Evolutionary conservation across 176 grass and related monocot species (phyloP), one percentile per base, ranked within the genome.

Genomic region (Oryza punctata): DNA sequence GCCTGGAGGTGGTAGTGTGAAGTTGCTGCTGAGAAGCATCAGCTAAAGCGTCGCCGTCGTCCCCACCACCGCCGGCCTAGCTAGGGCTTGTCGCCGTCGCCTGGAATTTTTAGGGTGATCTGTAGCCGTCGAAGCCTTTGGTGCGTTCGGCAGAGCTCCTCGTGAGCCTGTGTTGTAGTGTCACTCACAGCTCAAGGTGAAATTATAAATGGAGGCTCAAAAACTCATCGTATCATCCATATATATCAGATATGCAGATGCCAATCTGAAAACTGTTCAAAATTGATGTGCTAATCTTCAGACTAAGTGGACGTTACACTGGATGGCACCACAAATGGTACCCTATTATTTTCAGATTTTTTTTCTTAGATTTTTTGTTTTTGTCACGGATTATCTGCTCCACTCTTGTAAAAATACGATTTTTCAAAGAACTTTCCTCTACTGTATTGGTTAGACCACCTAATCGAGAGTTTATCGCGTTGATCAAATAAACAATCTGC

Each of bases 31-130:
- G 79, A 47, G 65, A 77, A 12, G 72, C 26, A 73, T 37, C 26
- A 27, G 45, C 33, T 50, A 52, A 77, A 74, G 77, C 74, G 73
- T 63, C 80, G 35, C 25, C 68, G 67, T 38, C 32, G 60, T 0
- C 69, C 76, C 87, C 87, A 80, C 87, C 69, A 63, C 76, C 82
- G 77, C 87, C 82, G 87, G 82, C 82, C 87, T 85, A 89, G 77
- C 81, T 79, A 85, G 76, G 76, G 81, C 76, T 81, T 85, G 82
- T 81, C 81, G 65, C 87, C 76, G 27, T 79, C 57, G n/a, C 23
- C 23, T 1, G 30, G 44, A 73, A 67, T 26, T 38, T 25, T 15
- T 38, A 16, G 45, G 76, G 85, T 86, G 86, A 10, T 21, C 27
- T 50, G 79, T 71, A 47, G 23, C 40, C 79, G 28, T 77, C 79